Evolutionary conservation across 345 rosid genomes (phyloP).

Genomic region (Eucalyptus erythrocorys): DNA sequence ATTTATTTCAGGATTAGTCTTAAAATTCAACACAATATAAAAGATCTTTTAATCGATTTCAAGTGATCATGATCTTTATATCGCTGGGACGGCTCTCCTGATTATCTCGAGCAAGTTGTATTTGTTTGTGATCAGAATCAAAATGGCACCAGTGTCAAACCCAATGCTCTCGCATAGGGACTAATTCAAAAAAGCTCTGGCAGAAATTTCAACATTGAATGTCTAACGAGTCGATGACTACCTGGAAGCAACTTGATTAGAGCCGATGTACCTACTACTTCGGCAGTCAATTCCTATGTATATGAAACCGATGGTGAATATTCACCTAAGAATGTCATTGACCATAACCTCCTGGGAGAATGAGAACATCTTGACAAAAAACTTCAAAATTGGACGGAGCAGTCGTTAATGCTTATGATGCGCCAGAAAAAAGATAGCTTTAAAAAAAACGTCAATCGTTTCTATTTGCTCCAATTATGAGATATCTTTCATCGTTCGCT

Average conservation of each 20-base stretch:
- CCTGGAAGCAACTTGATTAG: conserved; percentile 45
- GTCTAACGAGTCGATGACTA: conserved; percentile 35
- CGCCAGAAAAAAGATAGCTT: neutral
- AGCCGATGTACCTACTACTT: conserved; percentile 22
- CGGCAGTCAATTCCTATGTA: conserved; percentile 47
- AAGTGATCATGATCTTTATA: conserved; percentile 39
- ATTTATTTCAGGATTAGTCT: neutral
- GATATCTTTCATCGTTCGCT: neutral
- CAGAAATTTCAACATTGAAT: conserved; percentile 35
- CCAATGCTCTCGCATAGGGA: conserved; percentile 43
- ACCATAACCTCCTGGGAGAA: neutral
- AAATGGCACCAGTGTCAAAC: conserved; percentile 43
- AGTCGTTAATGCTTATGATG: neutral
- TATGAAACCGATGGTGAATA: neutral
- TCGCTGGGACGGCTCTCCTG: conserved; percentile 49
- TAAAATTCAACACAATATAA: neutral
- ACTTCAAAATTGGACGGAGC: neutral
- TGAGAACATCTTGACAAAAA: neutral
- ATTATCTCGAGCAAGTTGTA: conserved; percentile 48
- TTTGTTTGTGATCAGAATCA: conserved; percentile 54
- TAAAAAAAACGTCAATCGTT: neutral
- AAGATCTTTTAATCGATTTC: neutral
- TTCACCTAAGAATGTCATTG: neutral
- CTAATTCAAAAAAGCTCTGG: conserved; percentile 42
- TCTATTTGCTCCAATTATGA: neutral